A percentile compares a stretch with the other conserved stretches of the same genome.
phyloP scores from a whole-genome alignment of 202 grass and related monocot genomes.

The Sporobolus alterniflorus region DNA sequence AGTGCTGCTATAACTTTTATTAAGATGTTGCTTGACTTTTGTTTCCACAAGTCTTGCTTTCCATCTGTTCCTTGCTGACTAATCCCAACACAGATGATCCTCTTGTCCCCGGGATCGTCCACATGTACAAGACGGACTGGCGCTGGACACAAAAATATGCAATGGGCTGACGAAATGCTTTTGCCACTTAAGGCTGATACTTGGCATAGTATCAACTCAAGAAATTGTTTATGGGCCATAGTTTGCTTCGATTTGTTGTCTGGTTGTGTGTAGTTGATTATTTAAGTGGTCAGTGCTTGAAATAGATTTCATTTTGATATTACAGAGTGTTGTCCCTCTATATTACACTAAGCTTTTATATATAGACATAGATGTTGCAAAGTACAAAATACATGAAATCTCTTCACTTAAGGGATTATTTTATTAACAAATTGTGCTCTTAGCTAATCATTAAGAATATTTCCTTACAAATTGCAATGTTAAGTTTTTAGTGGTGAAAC shows the following conservation, averaged over 20 bases:
- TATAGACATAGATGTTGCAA: too few relatives aligned
- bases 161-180: constrained; percentile 56
- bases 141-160: constrained; percentile 93
- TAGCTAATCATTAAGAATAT: too few relatives aligned
- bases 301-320: too few relatives aligned
- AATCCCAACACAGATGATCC: constrained; percentile 89
- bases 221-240: constrained; percentile 40
- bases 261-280: constrained; percentile 58
- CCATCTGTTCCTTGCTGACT: constrained; percentile 80
- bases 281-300: too few relatives aligned
- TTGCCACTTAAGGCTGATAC: background rate
- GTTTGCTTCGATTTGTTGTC: constrained; percentile 46
- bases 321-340: too few relatives aligned
- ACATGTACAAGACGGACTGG: constrained; percentile 87
- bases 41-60: constrained; percentile 78
- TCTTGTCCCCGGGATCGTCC: constrained; percentile 84
- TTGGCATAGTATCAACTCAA: constrained; percentile 21
- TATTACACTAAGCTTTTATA: too few relatives aligned
- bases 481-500: too few relatives aligned
- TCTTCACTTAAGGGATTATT: too few relatives aligned
- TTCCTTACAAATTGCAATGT: too few relatives aligned
- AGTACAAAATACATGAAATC: too few relatives aligned
- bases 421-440: too few relatives aligned
- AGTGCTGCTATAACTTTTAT: background rate
- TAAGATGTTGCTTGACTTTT: background rate